phyloP scores from a whole-genome alignment of 177 flowering plant species.

The Vitis hybrid region DNA sequence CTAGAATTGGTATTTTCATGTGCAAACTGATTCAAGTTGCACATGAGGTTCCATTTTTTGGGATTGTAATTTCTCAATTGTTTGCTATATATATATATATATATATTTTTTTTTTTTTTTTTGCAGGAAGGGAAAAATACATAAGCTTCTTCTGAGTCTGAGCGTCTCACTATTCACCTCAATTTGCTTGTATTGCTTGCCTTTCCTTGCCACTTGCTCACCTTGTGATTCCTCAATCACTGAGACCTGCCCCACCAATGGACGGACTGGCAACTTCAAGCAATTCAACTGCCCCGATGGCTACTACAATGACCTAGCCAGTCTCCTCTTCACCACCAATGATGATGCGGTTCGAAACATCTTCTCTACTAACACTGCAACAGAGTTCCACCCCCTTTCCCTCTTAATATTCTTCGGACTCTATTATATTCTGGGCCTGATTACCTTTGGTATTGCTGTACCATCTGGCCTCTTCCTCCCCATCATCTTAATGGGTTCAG shows the following conservation, averaged over 20 bases:
- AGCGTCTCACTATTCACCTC: constrained; percentile 78
- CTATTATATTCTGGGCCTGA: constrained; percentile 71
- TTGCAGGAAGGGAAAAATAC: constrained; percentile 76
- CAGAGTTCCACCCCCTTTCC: constrained; percentile 53
- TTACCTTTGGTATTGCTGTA: constrained; percentile 90
- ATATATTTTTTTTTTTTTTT: not conserved
- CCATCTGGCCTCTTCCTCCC: constrained; percentile 96
- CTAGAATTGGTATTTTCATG: too few relatives aligned
- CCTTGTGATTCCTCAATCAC: constrained; percentile 58
- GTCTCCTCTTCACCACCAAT: constrained; percentile 73
- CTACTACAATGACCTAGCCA: constrained; percentile 86
- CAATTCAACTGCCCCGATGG: constrained; percentile 86
- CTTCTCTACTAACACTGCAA: constrained; percentile 71
- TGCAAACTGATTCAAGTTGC: too few relatives aligned
- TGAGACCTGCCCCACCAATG: constrained; percentile 64
- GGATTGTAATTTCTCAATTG: too few relatives aligned
- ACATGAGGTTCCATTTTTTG: too few relatives aligned
- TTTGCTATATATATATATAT: too few relatives aligned
- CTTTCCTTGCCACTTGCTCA: constrained; percentile 67
- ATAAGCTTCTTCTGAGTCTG: constrained; percentile 65
- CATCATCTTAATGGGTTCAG: constrained; percentile 87
- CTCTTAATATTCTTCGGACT: constrained; percentile 66
- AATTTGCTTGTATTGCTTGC: constrained; percentile 69
- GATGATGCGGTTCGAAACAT: constrained; percentile 91
- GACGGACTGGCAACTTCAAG: constrained; percentile 81